phyloP scores from a whole-genome alignment of 2,329 filamentous ascomycete species.

The Gaeumannomyces tritici region DNA sequence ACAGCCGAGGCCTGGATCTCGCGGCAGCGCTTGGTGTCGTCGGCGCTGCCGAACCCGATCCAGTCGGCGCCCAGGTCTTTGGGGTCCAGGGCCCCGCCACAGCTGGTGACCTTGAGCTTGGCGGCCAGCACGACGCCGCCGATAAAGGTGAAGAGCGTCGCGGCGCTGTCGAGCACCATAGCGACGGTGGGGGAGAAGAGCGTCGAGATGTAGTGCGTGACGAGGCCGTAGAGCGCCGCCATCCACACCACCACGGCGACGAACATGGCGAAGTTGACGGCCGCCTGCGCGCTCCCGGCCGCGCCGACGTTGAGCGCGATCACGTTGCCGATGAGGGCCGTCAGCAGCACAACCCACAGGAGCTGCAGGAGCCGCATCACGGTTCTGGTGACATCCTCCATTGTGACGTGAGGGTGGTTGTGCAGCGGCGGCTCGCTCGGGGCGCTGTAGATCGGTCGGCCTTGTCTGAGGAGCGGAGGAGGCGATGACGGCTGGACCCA shows the following conservation, averaged over 20 bases:
- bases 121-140: constrained; percentile 61
- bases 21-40: constrained; percentile 57
- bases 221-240: constrained; percentile 52
- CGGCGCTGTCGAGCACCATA: constrained; percentile 46
- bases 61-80: constrained; percentile 29
- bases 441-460: too few relatives aligned
- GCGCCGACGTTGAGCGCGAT: constrained; percentile 40
- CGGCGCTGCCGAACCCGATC: constrained; percentile 52
- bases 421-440: neutral
- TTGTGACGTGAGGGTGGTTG: constrained; percentile 10
- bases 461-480: too few relatives aligned
- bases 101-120: constrained; percentile 60
- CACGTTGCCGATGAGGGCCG: constrained; percentile 48
- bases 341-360: constrained; percentile 41
- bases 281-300: constrained; percentile 28
- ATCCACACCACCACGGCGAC: constrained; percentile 58
- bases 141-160: constrained; percentile 61
- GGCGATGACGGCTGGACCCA: too few relatives aligned
- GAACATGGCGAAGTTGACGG: constrained; percentile 61
- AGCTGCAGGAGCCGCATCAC: constrained; percentile 39
- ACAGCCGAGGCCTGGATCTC: constrained; percentile 65
- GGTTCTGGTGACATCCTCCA: constrained; percentile 30
- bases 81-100: constrained; percentile 36
- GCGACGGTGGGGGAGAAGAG: constrained; percentile 36
- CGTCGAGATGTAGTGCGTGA: constrained; percentile 41